Percentiles rank a stretch among this genome's conserved stretches.
phyloP scores from a whole-genome alignment of 2,329 filamentous ascomycete genomes.

The Saccharata proteae region DNA sequence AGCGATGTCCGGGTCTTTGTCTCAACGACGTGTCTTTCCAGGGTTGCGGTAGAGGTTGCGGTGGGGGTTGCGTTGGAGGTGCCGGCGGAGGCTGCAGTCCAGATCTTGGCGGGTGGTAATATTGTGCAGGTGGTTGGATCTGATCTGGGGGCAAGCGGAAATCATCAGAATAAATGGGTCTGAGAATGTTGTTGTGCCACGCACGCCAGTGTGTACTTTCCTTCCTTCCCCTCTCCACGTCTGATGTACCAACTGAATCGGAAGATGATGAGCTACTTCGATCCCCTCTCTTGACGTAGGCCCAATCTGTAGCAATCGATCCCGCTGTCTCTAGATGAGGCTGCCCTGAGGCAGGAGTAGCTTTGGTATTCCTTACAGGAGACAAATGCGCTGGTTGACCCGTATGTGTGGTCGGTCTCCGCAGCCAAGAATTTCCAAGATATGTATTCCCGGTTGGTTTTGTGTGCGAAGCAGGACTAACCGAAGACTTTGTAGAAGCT shows the following conservation, averaged over 20 bases:
- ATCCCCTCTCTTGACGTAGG: slow-evolving; percentile 11
- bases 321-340: slow-evolving; percentile 9
- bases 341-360: neutral
- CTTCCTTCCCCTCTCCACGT: slow-evolving; percentile 4
- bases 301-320: slow-evolving; percentile 18
- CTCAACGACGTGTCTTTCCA: slow-evolving; percentile 10
- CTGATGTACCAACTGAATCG: slow-evolving; percentile 2
- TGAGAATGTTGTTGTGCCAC: slow-evolving; percentile 4
- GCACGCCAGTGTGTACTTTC: slow-evolving; percentile 5
- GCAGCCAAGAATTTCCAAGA: neutral
- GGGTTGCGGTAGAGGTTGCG: slow-evolving; percentile 13
- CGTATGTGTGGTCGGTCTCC: too few species aligned
- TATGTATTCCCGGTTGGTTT: neutral
- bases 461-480: neutral
- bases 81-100: slow-evolving; percentile 6
- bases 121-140: neutral
- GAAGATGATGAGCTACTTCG: slow-evolving; percentile 10
- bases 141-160: neutral
- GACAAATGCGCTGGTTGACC: too few species aligned
- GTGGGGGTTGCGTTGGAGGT: slow-evolving; percentile 6
- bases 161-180: neutral
- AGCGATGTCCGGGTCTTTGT: slow-evolving; percentile 1
- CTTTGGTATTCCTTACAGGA: neutral
- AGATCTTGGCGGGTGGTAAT: slow-evolving; percentile 1
- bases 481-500: neutral